These are phyloP conservation scores for Alloascoidea africana DNA, from an alignment of 805 yeast genomes.

Conservation along the genomic window DNA sequence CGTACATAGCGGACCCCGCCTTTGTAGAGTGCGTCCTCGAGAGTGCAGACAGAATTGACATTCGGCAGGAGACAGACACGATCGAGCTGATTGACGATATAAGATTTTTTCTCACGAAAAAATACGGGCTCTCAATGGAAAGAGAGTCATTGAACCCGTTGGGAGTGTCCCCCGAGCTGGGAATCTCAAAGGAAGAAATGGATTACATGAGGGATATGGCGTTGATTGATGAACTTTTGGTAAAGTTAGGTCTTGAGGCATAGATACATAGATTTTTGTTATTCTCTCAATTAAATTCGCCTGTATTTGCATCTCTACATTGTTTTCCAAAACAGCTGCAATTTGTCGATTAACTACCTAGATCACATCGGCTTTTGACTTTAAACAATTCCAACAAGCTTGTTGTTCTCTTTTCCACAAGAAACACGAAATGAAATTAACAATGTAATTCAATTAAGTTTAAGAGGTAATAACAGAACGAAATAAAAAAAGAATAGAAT, in stretches of 20 bases:
- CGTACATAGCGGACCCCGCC: conserved; percentile 21
- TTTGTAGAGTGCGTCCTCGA: conserved; percentile 24
- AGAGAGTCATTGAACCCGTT: conserved; percentile 9
- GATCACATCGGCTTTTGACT: too few species aligned
- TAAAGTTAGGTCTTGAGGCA: conserved; percentile 26
- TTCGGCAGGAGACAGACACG: conserved; percentile 62
- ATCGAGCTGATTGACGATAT: conserved; percentile 72
- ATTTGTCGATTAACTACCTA: too few species aligned
- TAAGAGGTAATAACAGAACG: too few species aligned
- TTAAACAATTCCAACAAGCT: too few species aligned
- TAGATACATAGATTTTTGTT: too few species aligned
- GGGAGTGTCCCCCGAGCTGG: conserved; percentile 8
- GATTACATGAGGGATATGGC: conserved; percentile 23
- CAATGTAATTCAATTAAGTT: too few species aligned
- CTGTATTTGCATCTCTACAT: too few species aligned
- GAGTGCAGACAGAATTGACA: conserved; percentile 39
- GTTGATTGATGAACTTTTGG: conserved; percentile 24
- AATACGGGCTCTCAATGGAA: conserved; percentile 18
- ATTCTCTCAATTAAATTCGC: too few species aligned
- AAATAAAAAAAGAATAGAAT: too few species aligned
- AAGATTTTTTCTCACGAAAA: conserved; percentile 38
- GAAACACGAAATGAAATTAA: too few species aligned
- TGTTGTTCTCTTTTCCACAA: too few species aligned
- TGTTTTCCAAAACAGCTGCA: too few species aligned
- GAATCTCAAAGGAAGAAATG: conserved; percentile 15